Evolutionary conservation across 225 moss, liverwort and hornwort species (phyloP).

Genomic region (Polytrichum commune): DNA sequence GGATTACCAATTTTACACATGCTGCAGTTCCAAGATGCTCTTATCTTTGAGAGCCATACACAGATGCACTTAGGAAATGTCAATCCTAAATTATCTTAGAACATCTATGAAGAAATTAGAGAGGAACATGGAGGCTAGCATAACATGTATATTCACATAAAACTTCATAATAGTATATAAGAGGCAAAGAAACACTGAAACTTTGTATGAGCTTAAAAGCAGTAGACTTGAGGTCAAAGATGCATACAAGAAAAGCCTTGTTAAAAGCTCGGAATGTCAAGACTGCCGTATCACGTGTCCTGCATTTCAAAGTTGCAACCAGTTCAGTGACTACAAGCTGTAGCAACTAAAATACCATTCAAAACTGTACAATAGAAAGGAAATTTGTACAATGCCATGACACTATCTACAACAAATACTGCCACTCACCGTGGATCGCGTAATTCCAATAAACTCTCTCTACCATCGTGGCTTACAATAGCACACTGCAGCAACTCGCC

Average conservation of each 20-base stretch:
- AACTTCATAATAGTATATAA: too few relatives aligned
- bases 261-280: slow-evolving; percentile 84
- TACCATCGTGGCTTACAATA: slow-evolving; percentile 69
- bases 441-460: slow-evolving; percentile 68
- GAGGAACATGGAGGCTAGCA: too few relatives aligned
- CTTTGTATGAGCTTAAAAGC: too few relatives aligned
- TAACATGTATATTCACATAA: too few relatives aligned
- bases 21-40: too few relatives aligned
- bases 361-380: background rate
- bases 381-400: too few relatives aligned
- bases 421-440: slow-evolving; percentile 72
- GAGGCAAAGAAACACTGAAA: too few relatives aligned
- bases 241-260: slow-evolving; percentile 56
- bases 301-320: slow-evolving; percentile 9
- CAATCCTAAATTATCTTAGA: too few relatives aligned
- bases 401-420: background rate
- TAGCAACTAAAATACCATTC: background rate
- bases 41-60: too few relatives aligned
- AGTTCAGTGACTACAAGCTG: background rate
- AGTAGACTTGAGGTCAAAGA: background rate
- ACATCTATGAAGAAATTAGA: too few relatives aligned
- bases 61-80: too few relatives aligned
- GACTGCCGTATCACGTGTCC: slow-evolving; percentile 83
- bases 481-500: slow-evolving; percentile 82
- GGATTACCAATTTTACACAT: too few relatives aligned